Base-by-base conservation (phyloP, 805 yeast genomes). In the Cyberlindnera lachancei region DNA sequence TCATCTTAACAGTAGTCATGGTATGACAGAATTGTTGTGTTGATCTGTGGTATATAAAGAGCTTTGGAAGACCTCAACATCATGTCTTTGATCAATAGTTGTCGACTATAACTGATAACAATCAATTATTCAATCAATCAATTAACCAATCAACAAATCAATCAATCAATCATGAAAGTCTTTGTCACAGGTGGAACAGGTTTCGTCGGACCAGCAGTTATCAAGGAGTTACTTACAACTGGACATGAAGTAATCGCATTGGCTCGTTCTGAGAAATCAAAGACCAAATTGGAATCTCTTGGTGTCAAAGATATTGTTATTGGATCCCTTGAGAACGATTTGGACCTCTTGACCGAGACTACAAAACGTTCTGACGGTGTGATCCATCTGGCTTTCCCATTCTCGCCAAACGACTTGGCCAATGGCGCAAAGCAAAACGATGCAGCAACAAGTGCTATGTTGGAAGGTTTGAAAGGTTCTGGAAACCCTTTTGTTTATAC, bases 181-280 rank as follows among this genome's bases (percentile, higher is more conserved):
- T 58, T 59, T 41, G 48, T 61, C 22, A 58, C 65, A 14, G 64
- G 66, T 21, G 64, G 48, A 15, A 39, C 61, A 5, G 64, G 66
- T 0, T 58, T 48, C 33, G 41, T 59, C 25, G 66, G 66, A 1
- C 22, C 47, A 0, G 33, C 34, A 3, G 44, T 53, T 13, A 36
- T 48, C 16, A 27, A 46, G 16, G 48, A 41, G 15, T 35, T 59
- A 9, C 20, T 50, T 10, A 26, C 34, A 3, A 26, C 38, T 5
- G 60, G 58, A 4, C 53, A 58, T 29, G 27, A 38, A 12, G 55
- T 61, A 6, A 18, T 41, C 12, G 65, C 50, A 4, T 38, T 60
- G 14, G 56, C 58, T 3, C 52, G 65, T 42, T 55, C 62, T 3
- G 51, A 47, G 2, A 45, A 34, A 5, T 45, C 61, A 6, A 59